Evolutionary conservation across 257 asterid genomes (phyloP).

Genomic region (Jacaranda mimosifolia): DNA sequence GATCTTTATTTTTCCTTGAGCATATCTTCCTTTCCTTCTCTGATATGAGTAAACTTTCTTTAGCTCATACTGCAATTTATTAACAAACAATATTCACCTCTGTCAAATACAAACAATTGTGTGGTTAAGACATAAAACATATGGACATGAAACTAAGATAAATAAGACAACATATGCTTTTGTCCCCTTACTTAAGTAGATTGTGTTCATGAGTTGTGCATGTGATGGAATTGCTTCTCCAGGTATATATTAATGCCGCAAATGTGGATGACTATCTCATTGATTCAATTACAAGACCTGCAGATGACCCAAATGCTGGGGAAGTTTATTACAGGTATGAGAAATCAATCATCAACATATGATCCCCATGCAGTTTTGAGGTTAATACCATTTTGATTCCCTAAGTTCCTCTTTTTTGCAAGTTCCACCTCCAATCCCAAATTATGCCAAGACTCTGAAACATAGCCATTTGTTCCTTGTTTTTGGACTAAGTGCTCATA

Average conservation of each 20-base stretch:
- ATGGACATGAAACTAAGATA: not conserved
- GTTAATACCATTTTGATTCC: not conserved
- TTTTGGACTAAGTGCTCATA: too few relatives aligned
- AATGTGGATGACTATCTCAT: conserved; percentile 90
- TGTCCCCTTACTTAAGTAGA: not conserved
- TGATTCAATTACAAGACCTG: conserved; percentile 79
- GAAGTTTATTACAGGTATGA: conserved; percentile 92
- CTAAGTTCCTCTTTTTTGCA: not conserved
- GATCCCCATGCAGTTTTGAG: too few relatives aligned
- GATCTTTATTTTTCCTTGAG: not conserved
- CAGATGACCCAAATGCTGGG: conserved; percentile 90
- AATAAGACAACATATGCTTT: not conserved
- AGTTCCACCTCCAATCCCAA: too few relatives aligned
- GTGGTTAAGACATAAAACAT: not conserved
- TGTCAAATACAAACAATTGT: not conserved
- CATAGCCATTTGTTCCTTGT: too few relatives aligned
- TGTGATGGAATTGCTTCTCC: conserved; percentile 9
- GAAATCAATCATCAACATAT: not conserved
- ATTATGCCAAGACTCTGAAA: too few relatives aligned
- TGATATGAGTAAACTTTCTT: too few relatives aligned
- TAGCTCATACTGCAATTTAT: too few relatives aligned
- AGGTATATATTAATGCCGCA: conserved; percentile 82
- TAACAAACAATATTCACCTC: not conserved
- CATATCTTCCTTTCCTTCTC: not conserved
- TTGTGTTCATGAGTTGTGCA: not conserved